Percentiles rank a stretch among this genome's conserved stretches.
Evolutionary conservation across 805 yeast genomes (phyloP).

Genomic region (Zygoascus biomembranicola): DNA sequence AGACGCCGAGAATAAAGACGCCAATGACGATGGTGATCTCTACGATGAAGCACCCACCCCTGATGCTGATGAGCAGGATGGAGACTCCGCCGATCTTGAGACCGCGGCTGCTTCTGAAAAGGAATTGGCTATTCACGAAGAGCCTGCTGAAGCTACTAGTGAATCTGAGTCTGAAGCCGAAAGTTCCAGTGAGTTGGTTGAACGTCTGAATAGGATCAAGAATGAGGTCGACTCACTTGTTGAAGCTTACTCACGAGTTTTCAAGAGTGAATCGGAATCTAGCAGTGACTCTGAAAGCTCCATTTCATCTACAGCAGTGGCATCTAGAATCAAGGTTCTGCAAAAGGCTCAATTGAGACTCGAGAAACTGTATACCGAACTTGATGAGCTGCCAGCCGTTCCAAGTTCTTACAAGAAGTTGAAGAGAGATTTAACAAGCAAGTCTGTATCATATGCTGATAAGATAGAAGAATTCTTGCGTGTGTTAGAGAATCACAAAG

Average conservation of each 20-base stretch:
- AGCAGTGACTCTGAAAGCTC: conserved; percentile 5
- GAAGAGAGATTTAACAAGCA: conserved; percentile 16
- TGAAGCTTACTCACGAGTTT: conserved; percentile 17
- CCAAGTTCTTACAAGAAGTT: conserved; percentile 6
- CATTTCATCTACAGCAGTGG: conserved; percentile 5
- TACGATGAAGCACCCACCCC: not conserved
- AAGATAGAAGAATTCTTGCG: conserved; percentile 17
- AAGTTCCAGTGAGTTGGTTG: not conserved
- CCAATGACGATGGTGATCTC: not conserved
- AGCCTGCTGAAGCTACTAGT: conserved; percentile 1
- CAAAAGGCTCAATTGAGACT: conserved; percentile 20
- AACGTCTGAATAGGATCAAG: conserved; percentile 7
- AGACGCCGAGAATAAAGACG: not conserved
- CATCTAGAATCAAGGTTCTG: conserved; percentile 21
- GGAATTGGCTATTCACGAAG: conserved; percentile 1
- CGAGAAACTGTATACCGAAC: conserved; percentile 19
- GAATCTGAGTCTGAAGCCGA: conserved; percentile 1
- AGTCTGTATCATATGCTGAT: conserved; percentile 17
- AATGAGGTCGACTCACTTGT: conserved; percentile 9
- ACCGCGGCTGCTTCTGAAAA: conserved; percentile 5
- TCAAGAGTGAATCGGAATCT: conserved; percentile 5
- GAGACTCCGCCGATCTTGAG: conserved; percentile 1
- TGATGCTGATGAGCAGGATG: not conserved
- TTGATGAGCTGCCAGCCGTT: conserved; percentile 13
- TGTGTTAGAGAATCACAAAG: conserved; percentile 9